These are phyloP conservation scores for Sugiyamaella grinbergsii DNA, from an alignment of 1,139 yeast species.

Conservation along the genomic window DNA sequence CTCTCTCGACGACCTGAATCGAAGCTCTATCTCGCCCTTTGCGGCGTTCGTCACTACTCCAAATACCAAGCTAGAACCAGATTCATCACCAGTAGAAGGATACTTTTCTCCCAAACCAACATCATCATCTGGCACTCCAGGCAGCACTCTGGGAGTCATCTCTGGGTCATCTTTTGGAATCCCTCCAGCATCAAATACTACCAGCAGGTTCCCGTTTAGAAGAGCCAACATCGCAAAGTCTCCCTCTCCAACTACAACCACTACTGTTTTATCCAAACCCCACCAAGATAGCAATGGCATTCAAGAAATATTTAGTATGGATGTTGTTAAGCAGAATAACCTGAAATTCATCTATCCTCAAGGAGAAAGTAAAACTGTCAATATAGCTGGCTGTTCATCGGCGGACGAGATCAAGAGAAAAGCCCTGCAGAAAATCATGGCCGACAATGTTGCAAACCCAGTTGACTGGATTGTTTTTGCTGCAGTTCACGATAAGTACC, in stretches of 20 bases:
- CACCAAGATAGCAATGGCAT: slow-evolving; percentile 15
- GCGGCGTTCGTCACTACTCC: slow-evolving; percentile 10
- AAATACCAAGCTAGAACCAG: slow-evolving; percentile 2
- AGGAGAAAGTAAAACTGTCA: slow-evolving; percentile 73
- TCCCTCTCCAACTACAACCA: slow-evolving; percentile 12
- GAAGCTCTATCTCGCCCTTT: slow-evolving; percentile 33
- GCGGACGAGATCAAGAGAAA: slow-evolving; percentile 77
- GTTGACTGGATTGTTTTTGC: slow-evolving; percentile 56
- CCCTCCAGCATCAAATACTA: slow-evolving; percentile 1
- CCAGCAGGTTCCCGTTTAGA: slow-evolving; percentile 9
- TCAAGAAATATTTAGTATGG: slow-evolving; percentile 35
- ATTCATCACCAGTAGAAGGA: slow-evolving; percentile 27
- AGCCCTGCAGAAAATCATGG: slow-evolving; percentile 62
- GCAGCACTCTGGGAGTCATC: slow-evolving; percentile 8
- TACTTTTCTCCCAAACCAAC: slow-evolving; percentile 23
- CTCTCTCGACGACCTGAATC: slow-evolving; percentile 31
- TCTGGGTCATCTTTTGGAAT: slow-evolving; percentile 19
- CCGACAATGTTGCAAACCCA: slow-evolving; percentile 46
- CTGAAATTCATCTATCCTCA: slow-evolving; percentile 60
- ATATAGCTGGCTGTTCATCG: slow-evolving; percentile 77
- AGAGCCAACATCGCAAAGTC: slow-evolving; percentile 5
- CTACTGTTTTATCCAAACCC: slow-evolving; percentile 14
- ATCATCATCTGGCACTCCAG: background rate
- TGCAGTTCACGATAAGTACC: slow-evolving; percentile 30
- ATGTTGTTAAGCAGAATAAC: slow-evolving; percentile 46